These are phyloP conservation scores for Pythium pectinolyticum DNA, from an alignment of 352 stramenopile genomes.

Conservation along the genomic window DNA sequence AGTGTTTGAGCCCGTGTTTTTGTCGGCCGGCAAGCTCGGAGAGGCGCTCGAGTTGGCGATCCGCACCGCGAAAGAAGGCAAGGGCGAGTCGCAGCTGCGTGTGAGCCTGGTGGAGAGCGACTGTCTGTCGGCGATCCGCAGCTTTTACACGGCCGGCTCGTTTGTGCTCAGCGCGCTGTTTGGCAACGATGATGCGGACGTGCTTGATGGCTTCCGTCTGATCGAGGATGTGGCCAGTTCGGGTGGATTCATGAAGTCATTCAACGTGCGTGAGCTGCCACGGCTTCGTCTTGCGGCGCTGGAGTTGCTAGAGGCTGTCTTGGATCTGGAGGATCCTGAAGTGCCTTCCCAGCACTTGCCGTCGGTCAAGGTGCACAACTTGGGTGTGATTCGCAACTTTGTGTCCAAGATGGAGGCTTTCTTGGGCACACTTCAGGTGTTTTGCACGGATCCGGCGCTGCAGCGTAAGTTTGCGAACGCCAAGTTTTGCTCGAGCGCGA, in stretches of 20 bases:
- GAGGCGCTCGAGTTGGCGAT: constrained; percentile 71
- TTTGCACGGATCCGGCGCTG: constrained; percentile 63
- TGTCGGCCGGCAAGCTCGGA: constrained; percentile 81
- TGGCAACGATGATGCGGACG: constrained; percentile 76
- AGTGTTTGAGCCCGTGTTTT: constrained; percentile 85
- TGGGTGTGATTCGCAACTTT: constrained; percentile 87
- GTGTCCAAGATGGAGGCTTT: constrained; percentile 84
- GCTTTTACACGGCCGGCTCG: constrained; percentile 80
- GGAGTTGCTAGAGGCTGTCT: constrained; percentile 76
- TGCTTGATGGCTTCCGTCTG: constrained; percentile 73
- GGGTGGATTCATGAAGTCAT: constrained; percentile 77
- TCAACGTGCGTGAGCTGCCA: constrained; percentile 66
- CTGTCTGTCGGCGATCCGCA: constrained; percentile 77
- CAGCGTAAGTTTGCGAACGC: constrained; percentile 76
- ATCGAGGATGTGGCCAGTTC: constrained; percentile 70
- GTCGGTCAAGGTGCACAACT: constrained; percentile 63
- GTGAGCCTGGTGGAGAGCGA: constrained; percentile 80
- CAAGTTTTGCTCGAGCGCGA: constrained; percentile 76
- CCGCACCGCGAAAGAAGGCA: constrained; percentile 74
- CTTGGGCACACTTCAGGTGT: constrained; percentile 60
- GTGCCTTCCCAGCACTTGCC: constrained; percentile 68
- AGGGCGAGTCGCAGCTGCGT: constrained; percentile 76
- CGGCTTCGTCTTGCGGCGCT: constrained; percentile 62
- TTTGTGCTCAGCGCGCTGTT: constrained; percentile 76
- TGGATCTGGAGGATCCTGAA: constrained; percentile 81